These are phyloP conservation scores for Isoetes engelmannii DNA, from an alignment of 83 land plant species.

Conservation along the genomic window DNA sequence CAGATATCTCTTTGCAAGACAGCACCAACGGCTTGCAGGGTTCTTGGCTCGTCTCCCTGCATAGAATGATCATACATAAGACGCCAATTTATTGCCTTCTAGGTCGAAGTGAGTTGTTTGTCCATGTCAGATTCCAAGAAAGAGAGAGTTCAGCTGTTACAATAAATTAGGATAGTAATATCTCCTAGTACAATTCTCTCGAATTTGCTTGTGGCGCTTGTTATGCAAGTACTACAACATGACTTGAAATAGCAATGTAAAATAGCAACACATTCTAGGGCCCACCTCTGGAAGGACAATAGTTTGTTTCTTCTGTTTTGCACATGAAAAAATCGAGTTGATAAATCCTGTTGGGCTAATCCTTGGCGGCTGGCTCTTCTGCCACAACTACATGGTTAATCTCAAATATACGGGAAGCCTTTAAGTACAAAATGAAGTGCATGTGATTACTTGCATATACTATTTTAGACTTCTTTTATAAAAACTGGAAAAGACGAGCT, in stretches of 20 bases:
- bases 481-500: too few species aligned
- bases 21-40: slow-evolving; percentile 36
- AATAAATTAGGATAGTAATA: neutral
- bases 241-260: neutral
- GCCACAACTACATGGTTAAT: slow-evolving; percentile 4
- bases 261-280: neutral
- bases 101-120: neutral
- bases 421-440: neutral
- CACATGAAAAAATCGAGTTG: slow-evolving; percentile 27
- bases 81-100: neutral
- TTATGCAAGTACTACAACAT: neutral
- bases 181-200: neutral
- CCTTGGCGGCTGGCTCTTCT: slow-evolving; percentile 29
- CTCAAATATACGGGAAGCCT: neutral
- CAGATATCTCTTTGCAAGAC: slow-evolving; percentile 32
- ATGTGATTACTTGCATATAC: neutral
- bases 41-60: slow-evolving; percentile 48
- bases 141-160: neutral
- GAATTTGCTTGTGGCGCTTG: neutral
- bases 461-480: neutral
- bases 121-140: neutral
- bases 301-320: slow-evolving; percentile 29
- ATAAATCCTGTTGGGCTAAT: slow-evolving; percentile 29
- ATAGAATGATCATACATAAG: neutral
- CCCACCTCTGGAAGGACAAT: slow-evolving; percentile 45